Evolutionary conservation across 2,329 filamentous ascomycete genomes (phyloP).

Genomic region (Apiospora koreana): DNA sequence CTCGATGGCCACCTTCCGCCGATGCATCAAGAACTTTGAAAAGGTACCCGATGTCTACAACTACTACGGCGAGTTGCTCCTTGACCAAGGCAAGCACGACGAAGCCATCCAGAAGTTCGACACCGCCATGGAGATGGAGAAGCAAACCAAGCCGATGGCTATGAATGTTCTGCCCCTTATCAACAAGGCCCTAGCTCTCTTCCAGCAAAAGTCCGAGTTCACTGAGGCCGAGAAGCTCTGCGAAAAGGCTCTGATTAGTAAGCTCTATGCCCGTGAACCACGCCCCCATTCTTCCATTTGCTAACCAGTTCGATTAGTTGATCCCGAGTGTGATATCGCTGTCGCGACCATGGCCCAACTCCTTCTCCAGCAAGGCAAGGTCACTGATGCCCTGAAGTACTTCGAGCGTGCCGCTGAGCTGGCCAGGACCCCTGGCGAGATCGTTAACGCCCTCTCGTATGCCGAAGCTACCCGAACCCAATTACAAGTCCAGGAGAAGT

Average conservation of each 20-base stretch:
- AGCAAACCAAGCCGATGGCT: conserved; percentile 85
- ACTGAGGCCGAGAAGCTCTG: conserved; percentile 92
- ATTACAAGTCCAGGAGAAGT: conserved; percentile 86
- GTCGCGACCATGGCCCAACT: conserved; percentile 99
- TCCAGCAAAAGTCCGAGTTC: conserved; percentile 99
- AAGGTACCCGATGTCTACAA: conserved; percentile 98
- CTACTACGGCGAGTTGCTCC: conserved; percentile 95
- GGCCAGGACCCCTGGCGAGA: conserved; percentile 90
- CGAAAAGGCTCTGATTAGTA: conserved; percentile 95
- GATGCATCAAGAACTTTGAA: conserved; percentile 98
- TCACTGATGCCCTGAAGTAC: conserved; percentile 91
- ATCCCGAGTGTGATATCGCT: conserved; percentile 97
- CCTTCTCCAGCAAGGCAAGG: conserved; percentile 95
- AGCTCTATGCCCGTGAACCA: conserved; percentile 22
- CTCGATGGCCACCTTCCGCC: conserved; percentile 96
- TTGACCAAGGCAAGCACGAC: conserved; percentile 93
- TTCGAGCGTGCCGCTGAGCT: conserved; percentile 96
- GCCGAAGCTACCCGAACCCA: conserved; percentile 96
- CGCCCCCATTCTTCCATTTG: conserved; percentile 17
- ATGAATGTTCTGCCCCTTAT: conserved; percentile 98
- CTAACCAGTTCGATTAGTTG: conserved; percentile 62
- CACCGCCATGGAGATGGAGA: conserved; percentile 98
- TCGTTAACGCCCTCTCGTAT: conserved; percentile 94
- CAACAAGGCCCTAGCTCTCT: conserved; percentile 95
- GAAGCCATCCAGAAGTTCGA: conserved; percentile 99